These are phyloP conservation scores for Mediolabrus comicus DNA, from an alignment of 108 stramenopile species.

Conservation along the genomic window DNA sequence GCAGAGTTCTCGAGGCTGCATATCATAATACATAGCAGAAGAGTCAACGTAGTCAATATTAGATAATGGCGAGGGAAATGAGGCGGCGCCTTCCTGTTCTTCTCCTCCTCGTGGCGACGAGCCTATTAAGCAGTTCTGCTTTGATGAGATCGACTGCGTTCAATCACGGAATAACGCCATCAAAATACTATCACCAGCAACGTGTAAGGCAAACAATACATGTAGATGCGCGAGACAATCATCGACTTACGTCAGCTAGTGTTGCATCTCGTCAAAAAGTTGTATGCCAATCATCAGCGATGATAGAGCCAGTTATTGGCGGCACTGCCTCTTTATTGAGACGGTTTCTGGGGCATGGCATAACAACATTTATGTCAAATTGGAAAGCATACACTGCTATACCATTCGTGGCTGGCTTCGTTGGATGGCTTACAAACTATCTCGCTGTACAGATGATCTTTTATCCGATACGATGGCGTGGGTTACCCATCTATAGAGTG, in stretches of 20 bases:
- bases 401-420: slow-evolving; percentile 48
- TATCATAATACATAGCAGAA: no score
- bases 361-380: slow-evolving; percentile 39
- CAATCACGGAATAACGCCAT: not conserved
- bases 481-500: slow-evolving; percentile 41
- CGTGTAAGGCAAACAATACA: not conserved
- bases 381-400: slow-evolving; percentile 48
- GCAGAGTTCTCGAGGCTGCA: no score
- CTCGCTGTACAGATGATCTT: slow-evolving; percentile 63
- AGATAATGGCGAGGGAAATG: not conserved
- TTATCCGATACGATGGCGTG: slow-evolving; percentile 50
- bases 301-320: slow-evolving; percentile 25
- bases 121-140: not conserved
- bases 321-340: slow-evolving; percentile 17
- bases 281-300: slow-evolving; percentile 3
- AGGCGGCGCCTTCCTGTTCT: not conserved
- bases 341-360: slow-evolving; percentile 25
- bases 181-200: not conserved
- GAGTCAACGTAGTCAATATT: no score
- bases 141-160: not conserved
- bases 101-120: not conserved
- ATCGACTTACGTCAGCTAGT: not conserved
- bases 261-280: not conserved
- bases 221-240: not conserved
- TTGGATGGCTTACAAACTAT: slow-evolving; percentile 65